phyloP scores from a whole-genome alignment of 495 filamentous ascomycete species.

The Extremus antarcticus region DNA sequence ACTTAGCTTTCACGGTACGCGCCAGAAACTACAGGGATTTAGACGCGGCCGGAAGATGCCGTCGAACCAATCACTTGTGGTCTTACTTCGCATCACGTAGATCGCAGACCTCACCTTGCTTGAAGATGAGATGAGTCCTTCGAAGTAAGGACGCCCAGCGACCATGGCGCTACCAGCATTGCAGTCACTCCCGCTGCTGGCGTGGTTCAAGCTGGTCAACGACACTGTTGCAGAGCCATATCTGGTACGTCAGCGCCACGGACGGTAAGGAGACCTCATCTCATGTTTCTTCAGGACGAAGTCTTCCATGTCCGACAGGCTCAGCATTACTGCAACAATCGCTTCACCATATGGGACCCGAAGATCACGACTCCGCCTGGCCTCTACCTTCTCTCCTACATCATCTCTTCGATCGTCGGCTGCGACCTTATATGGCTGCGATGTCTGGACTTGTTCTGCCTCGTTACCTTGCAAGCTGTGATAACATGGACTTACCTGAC shows the following conservation, averaged over 20 bases:
- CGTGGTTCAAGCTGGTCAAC: constrained; percentile 23
- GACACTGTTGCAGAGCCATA: constrained; percentile 66
- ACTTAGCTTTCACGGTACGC: not conserved
- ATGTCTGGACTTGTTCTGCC: constrained; percentile 39
- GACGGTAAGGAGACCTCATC: not conserved
- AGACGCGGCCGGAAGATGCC: not conserved
- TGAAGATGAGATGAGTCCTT: not conserved
- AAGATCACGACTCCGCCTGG: constrained; percentile 96
- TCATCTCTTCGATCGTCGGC: constrained; percentile 9
- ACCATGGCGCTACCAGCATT: not conserved
- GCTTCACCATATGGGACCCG: constrained; percentile 75
- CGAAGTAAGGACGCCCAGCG: not conserved
- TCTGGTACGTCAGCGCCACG: constrained; percentile 42
- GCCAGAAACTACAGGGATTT: not conserved
- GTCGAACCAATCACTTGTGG: not conserved
- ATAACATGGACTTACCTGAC: constrained; percentile 16
- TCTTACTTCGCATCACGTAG: not conserved
- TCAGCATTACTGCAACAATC: constrained; percentile 67
- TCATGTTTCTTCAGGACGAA: constrained; percentile 57
- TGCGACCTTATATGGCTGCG: constrained; percentile 43
- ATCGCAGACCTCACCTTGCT: not conserved
- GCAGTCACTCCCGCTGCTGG: not conserved
- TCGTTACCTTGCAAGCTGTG: constrained; percentile 29
- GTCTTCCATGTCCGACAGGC: constrained; percentile 92
- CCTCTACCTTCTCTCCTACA: constrained; percentile 54